phyloP scores from a whole-genome alignment of 2,329 filamentous ascomycete genomes.

The Colletotrichum noveboracense region DNA sequence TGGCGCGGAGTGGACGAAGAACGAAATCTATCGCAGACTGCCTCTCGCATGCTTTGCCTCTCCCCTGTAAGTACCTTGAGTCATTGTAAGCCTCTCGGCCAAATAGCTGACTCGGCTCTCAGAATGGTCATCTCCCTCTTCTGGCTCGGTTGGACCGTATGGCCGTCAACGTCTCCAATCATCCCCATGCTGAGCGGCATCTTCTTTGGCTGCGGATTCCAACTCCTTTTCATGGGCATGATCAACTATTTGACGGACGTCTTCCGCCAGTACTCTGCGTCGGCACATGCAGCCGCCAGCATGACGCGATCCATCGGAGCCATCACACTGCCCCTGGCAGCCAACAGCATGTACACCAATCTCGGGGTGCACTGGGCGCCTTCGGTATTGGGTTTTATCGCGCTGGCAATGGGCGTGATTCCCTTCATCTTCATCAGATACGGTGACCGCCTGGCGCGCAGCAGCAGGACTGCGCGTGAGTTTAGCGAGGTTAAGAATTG shows the following conservation, averaged over 20 bases:
- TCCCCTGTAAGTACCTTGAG: conserved; percentile 54
- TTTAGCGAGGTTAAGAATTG: not conserved
- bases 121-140: conserved; percentile 61
- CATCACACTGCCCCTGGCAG: conserved; percentile 35
- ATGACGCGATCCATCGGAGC: conserved; percentile 38
- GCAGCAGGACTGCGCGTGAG: conserved; percentile 24
- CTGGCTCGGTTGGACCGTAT: conserved; percentile 66
- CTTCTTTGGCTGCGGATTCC: conserved; percentile 44
- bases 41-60: conserved; percentile 61
- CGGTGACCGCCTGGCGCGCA: conserved; percentile 31
- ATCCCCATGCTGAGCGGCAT: conserved; percentile 47
- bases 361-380: conserved; percentile 40
- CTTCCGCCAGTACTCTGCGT: conserved; percentile 36
- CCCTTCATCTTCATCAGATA: conserved; percentile 36
- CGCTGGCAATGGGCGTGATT: conserved; percentile 33
- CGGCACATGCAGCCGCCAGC: conserved; percentile 37
- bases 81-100: not conserved
- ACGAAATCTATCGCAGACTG: conserved; percentile 37
- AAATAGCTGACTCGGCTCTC: conserved; percentile 37
- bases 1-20: conserved; percentile 34
- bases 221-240: conserved; percentile 40
- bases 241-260: conserved; percentile 39
- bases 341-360: conserved; percentile 34
- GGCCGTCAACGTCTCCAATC: conserved; percentile 32
- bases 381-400: conserved; percentile 35